These are phyloP conservation scores for Kwoniella dejecticola DNA, from an alignment of 768 basidiomycete species.

Conservation along the genomic window DNA sequence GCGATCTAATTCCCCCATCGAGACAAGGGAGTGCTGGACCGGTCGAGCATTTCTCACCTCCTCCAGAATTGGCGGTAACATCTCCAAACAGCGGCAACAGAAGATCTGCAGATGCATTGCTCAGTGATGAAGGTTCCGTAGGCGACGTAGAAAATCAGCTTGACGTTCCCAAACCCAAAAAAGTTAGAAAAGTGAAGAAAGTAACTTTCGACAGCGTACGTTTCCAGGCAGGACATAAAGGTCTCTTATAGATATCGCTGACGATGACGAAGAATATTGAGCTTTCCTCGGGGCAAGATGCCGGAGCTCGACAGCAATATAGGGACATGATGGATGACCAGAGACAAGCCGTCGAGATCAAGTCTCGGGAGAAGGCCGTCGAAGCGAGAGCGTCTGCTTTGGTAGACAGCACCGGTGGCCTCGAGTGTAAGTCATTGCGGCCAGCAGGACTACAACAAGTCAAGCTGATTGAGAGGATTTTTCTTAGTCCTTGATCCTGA, in stretches of 20 bases:
- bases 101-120: no score
- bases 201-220: conserved; percentile 22
- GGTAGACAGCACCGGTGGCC: conserved; percentile 30
- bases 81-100: no score
- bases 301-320: conserved; percentile 18
- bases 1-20: neutral
- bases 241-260: conserved; percentile 7
- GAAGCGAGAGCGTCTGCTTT: conserved; percentile 17
- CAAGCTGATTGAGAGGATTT: neutral
- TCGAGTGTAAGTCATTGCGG: conserved; percentile 25
- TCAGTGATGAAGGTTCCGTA: conserved; percentile 1
- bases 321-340: conserved; percentile 22
- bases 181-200: conserved; percentile 20
- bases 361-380: conserved; percentile 21
- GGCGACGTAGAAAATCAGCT: conserved; percentile 12
- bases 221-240: conserved; percentile 6
- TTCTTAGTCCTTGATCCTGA: conserved; percentile 37
- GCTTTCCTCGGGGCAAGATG: conserved; percentile 20
- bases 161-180: conserved; percentile 13
- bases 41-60: neutral
- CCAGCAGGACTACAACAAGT: neutral
- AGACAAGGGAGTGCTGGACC: neutral
- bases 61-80: neutral
- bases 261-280: conserved; percentile 20
- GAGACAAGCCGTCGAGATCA: conserved; percentile 1